Conservation (phyloP, 768 basidiomycete species). For the Brasilioporus rufonigricans region DNA sequence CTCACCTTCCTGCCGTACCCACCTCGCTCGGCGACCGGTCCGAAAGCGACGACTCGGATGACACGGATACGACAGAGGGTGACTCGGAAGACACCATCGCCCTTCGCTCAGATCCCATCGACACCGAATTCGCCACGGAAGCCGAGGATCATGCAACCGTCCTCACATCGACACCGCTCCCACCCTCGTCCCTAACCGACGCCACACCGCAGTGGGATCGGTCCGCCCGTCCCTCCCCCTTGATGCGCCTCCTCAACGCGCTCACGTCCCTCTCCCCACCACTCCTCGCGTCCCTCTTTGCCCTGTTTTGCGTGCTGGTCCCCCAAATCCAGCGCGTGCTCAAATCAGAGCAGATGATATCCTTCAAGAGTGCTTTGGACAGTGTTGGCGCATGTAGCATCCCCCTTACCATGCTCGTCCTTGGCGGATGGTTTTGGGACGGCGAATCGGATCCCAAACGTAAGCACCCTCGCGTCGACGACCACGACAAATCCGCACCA, state of each 20-base stretch:
- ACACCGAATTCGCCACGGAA: slow-evolving; percentile 15
- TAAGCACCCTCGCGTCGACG: not conserved
- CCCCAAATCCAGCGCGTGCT: slow-evolving; percentile 73
- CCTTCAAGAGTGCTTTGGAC: slow-evolving; percentile 65
- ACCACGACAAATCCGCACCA: not conserved
- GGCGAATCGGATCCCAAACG: slow-evolving; percentile 16
- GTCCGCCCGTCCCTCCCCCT: not conserved
- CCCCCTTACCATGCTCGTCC: slow-evolving; percentile 85
- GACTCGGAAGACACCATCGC: slow-evolving; percentile 25
- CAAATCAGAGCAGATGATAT: slow-evolving; percentile 53
- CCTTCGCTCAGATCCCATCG: not conserved
- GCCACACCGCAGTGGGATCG: slow-evolving; percentile 6
- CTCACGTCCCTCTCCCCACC: slow-evolving; percentile 82
- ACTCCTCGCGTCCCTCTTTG: slow-evolving; percentile 74
- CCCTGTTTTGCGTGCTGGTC: slow-evolving; percentile 74
- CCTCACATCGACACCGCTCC: not conserved
- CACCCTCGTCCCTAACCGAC: not conserved
- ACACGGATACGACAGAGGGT: slow-evolving; percentile 12
- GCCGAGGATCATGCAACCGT: slow-evolving; percentile 4
- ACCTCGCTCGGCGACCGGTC: slow-evolving; percentile 25
- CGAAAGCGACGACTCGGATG: slow-evolving; percentile 22
- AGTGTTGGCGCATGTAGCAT: slow-evolving; percentile 76
- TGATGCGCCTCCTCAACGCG: not conserved
- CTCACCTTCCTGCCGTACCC: slow-evolving; percentile 23
- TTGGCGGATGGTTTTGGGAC: slow-evolving; percentile 87